Evolutionary conservation across 306 rosid species (phyloP).

Genomic region (Sophora flavescens): DNA sequence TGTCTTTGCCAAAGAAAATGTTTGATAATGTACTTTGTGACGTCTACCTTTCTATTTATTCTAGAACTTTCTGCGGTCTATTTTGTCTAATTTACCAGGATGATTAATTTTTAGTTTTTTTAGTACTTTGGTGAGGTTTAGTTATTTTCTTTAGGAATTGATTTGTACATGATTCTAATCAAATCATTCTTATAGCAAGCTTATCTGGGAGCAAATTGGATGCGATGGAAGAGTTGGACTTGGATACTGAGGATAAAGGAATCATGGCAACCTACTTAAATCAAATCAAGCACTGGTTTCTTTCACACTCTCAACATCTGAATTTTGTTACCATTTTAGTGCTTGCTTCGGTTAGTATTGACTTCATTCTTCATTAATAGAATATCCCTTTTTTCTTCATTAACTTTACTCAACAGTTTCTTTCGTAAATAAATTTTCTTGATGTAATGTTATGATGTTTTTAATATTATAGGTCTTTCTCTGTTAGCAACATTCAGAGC

Average conservation of each 20-base stretch:
- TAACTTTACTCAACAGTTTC: background rate
- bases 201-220: slow-evolving; percentile 71
- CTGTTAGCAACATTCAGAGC: background rate
- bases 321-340: slow-evolving; percentile 81
- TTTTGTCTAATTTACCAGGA: slow-evolving; percentile 5
- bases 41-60: slow-evolving; percentile 16
- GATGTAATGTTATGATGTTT: slow-evolving; percentile 2
- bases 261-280: slow-evolving; percentile 56
- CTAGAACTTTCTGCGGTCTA: background rate
- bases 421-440: slow-evolving; percentile 7
- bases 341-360: slow-evolving; percentile 95
- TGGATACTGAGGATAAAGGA: slow-evolving; percentile 72
- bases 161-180: slow-evolving; percentile 40
- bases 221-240: slow-evolving; percentile 78
- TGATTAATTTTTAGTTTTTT: slow-evolving; percentile 15
- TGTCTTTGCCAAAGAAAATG: slow-evolving; percentile 15
- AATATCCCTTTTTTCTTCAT: background rate
- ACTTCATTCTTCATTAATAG: slow-evolving; percentile 41
- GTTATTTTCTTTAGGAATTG: slow-evolving; percentile 18
- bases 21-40: slow-evolving; percentile 17
- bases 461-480: slow-evolving; percentile 2
- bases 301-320: slow-evolving; percentile 83
- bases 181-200: slow-evolving; percentile 63
- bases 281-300: slow-evolving; percentile 74
- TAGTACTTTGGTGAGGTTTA: background rate